Conservation (phyloP, 257 asterid species). For the Solanum chilense region DNA sequence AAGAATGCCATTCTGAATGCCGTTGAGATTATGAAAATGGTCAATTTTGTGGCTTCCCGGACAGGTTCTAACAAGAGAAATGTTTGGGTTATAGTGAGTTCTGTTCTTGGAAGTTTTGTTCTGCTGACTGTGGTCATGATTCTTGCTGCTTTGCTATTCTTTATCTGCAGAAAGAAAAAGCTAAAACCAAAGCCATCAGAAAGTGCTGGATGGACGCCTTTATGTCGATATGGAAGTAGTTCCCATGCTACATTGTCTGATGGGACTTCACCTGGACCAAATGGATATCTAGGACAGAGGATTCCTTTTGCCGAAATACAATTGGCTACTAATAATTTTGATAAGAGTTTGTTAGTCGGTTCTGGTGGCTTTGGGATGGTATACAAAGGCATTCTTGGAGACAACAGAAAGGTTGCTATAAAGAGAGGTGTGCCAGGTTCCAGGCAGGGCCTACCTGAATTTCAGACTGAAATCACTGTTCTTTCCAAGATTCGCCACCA, state of each 20-base stretch:
- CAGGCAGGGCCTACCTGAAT: background rate
- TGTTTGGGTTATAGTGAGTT: slow-evolving; percentile 31
- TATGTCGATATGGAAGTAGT: slow-evolving; percentile 36
- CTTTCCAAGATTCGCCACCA: background rate
- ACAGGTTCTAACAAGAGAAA: slow-evolving; percentile 9
- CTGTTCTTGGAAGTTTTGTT: slow-evolving; percentile 31
- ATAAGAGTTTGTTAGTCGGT: slow-evolving; percentile 62
- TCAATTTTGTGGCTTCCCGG: slow-evolving; percentile 17
- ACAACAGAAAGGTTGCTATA: slow-evolving; percentile 47
- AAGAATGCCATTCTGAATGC: slow-evolving; percentile 75
- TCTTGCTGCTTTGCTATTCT: slow-evolving; percentile 7
- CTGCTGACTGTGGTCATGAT: slow-evolving; percentile 8
- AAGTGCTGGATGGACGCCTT: slow-evolving; percentile 54
- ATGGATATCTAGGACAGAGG: slow-evolving; percentile 50
- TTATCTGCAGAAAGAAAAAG: slow-evolving; percentile 23
- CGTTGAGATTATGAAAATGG: slow-evolving; percentile 67
- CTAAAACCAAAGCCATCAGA: slow-evolving; percentile 21
- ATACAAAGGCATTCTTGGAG: slow-evolving; percentile 50
- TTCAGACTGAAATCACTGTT: background rate
- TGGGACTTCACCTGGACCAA: slow-evolving; percentile 58
- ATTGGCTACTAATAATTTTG: slow-evolving; percentile 61
- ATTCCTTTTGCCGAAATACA: slow-evolving; percentile 55
- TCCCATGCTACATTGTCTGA: slow-evolving; percentile 69
- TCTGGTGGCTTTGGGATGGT: slow-evolving; percentile 91
- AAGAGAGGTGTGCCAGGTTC: background rate